Conservation (phyloP, 2,329 filamentous ascomycete genomes). For the Phyllosticta citriasiana region DNA sequence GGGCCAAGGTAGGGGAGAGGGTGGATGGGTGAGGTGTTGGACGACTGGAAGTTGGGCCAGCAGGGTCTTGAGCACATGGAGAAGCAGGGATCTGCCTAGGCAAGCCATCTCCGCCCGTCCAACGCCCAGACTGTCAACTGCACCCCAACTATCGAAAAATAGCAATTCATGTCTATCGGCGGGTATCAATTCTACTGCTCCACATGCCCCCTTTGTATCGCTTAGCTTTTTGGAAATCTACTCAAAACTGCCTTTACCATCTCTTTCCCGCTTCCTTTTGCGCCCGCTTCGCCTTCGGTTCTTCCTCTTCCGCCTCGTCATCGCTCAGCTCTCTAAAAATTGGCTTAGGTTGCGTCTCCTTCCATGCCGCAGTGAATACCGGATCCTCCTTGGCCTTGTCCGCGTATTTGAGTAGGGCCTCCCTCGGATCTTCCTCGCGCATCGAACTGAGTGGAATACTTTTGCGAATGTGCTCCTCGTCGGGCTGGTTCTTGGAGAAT, state of each 20-base stretch:
- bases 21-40: background rate
- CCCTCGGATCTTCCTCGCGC: constrained; percentile 91
- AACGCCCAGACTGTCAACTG: background rate
- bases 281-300: constrained; percentile 37
- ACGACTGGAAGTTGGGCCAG: background rate
- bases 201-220: background rate
- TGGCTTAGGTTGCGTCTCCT: constrained; percentile 80
- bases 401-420: constrained; percentile 89
- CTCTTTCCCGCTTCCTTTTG: background rate
- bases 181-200: background rate
- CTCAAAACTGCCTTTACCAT: background rate
- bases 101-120: background rate
- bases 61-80: background rate
- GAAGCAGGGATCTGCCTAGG: background rate
- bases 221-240: background rate
- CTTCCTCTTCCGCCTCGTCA: constrained; percentile 61
- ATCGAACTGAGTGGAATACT: constrained; percentile 85
- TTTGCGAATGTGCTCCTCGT: constrained; percentile 79
- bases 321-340: constrained; percentile 85
- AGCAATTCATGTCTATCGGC: background rate
- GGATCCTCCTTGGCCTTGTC: constrained; percentile 88
- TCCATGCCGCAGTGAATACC: constrained; percentile 90
- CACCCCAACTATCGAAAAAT: background rate
- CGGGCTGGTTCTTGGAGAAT: constrained; percentile 81
- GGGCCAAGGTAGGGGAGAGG: background rate